phyloP scores from a whole-genome alignment of 352 stramenopile genomes.

The Plasmopara muralis region DNA sequence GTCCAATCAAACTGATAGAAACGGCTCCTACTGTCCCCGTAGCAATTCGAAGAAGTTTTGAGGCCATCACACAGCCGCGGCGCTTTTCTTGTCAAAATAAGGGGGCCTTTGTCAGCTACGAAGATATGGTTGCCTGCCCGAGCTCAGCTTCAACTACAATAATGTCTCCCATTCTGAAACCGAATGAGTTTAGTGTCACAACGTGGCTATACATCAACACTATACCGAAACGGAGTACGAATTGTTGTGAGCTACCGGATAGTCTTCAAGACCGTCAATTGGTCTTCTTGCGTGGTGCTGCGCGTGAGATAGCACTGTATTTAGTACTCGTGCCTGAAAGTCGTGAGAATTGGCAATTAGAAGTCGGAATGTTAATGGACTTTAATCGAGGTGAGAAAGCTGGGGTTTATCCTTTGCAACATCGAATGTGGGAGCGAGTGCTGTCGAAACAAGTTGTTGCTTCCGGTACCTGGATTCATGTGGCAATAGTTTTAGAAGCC shows the following conservation, averaged over 20 bases:
- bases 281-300: constrained; percentile 66
- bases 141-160: constrained; percentile 2
- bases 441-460: constrained; percentile 66
- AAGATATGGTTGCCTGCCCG: constrained; percentile 36
- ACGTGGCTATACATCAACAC: constrained; percentile 76
- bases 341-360: constrained; percentile 39
- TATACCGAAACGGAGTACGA: neutral
- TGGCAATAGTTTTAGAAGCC: constrained; percentile 81
- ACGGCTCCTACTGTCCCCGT: neutral
- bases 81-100: constrained; percentile 53
- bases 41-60: constrained; percentile 47
- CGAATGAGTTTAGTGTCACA: constrained; percentile 84
- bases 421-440: constrained; percentile 50
- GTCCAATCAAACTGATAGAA: neutral
- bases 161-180: constrained; percentile 56
- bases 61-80: constrained; percentile 56
- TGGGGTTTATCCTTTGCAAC: constrained; percentile 8
- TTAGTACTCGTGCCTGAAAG: constrained; percentile 43
- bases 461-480: constrained; percentile 71
- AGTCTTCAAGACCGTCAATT: constrained; percentile 33
- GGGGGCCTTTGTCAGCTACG: constrained; percentile 50
- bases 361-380: constrained; percentile 49
- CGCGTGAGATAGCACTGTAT: constrained; percentile 56
- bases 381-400: constrained; percentile 6
- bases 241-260: constrained; percentile 4